Evolutionary conservation across 179 eudicot genomes (phyloP).

Genomic region (Vitellaria paradoxa): DNA sequence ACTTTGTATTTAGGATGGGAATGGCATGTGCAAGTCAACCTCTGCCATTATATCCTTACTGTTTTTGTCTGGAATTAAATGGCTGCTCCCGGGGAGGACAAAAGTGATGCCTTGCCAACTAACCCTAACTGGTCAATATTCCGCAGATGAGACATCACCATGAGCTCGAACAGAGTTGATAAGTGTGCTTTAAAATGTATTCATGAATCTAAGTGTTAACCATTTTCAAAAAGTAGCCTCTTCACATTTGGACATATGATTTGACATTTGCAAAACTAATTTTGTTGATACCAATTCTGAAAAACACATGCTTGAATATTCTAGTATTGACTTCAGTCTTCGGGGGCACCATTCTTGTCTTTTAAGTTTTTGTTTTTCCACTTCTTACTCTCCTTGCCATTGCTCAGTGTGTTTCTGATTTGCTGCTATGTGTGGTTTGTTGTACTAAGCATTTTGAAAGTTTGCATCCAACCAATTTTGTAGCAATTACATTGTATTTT

Average conservation of each 20-base stretch:
- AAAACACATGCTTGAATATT: background rate
- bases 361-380: background rate
- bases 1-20: background rate
- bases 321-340: background rate
- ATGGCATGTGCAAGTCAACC: background rate
- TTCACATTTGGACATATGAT: background rate
- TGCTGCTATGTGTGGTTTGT: background rate
- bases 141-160: background rate
- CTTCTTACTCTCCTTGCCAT: background rate
- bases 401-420: background rate
- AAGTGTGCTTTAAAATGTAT: background rate
- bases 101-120: too few species aligned
- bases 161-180: too few species aligned
- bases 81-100: background rate
- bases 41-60: background rate
- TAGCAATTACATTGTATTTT: background rate
- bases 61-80: background rate
- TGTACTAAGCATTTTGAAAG: background rate
- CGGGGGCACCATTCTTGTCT: background rate
- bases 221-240: background rate
- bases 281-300: background rate
- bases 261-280: slow-evolving; percentile 1
- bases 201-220: background rate
- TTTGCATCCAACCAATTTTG: background rate
- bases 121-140: background rate